Evolutionary conservation across 2,329 filamentous ascomycete genomes (phyloP), one percentile per base, ranked within the genome.

Genomic region (Colletotrichum neosansevieriae): DNA sequence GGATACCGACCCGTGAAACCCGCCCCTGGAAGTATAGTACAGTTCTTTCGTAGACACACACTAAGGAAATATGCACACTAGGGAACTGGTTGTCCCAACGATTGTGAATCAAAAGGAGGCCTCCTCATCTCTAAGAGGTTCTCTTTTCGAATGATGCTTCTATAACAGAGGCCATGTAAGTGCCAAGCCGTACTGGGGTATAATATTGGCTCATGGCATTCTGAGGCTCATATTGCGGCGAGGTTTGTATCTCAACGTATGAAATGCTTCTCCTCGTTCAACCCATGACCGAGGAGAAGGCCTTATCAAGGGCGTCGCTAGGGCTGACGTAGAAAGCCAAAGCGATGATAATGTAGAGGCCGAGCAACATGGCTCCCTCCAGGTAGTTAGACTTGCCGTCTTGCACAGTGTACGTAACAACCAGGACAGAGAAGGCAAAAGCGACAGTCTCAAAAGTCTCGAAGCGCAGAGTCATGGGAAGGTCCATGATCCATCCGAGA

Each of bases 331-430:
- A 89, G 74, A 89, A 89, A 15, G 87, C 87, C 38, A 89, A 77
- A 4, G 87, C 87, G 69, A 89, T 89, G 72, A 89, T 89, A 54
- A 84, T 74, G 74, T 89, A 89, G 15, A 89, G 79, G 21, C 81
- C 82, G 65, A 84, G 78, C 58, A 85, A 76, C 88, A 95, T 92
- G 54, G 91, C 91, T 50, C 92, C 92, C 78, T 95, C 92, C 21
- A 95, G 86, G 73, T 95, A 95, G 79, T 95, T 96, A 13, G 90
- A 93, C 79, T 92, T 93, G 74, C 93, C 93, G 75, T 95, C 93
- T 76, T 93, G 90, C 49, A 94, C 91, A 3, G 87, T 92, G 79
- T 89, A 94, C 64, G 88, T 92, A 38, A 94, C 91, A 36, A 94
- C 91, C 47, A 94, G 79, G 2, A 92, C 91, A 10, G 90, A 92